Conservation (phyloP, 106 monocot genomes). For the Hemerocallis citrina region DNA sequence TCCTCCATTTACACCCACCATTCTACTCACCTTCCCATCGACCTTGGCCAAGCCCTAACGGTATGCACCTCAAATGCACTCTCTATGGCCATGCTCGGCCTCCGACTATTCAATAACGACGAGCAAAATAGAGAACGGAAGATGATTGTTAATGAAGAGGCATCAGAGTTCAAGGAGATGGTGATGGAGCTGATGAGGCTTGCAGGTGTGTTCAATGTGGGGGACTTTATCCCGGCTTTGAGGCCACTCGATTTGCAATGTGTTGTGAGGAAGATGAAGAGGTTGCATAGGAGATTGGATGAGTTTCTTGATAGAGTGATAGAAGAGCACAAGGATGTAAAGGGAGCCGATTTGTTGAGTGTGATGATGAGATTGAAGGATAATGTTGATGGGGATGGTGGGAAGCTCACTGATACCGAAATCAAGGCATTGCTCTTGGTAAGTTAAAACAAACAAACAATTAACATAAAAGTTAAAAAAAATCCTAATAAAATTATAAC, state of each 20-base stretch:
- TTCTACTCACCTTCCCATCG: not conserved
- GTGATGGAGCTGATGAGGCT: conserved; percentile 43
- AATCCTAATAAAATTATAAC: too few species aligned
- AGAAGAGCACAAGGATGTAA: conserved; percentile 9
- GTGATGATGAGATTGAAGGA: conserved; percentile 20
- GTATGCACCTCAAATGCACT: conserved; percentile 38
- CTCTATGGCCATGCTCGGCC: conserved; percentile 26
- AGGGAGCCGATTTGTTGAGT: conserved; percentile 23
- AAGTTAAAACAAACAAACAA: too few species aligned
- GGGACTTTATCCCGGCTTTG: conserved; percentile 45
- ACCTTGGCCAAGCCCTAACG: conserved; percentile 21
- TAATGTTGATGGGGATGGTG: conserved; percentile 15
- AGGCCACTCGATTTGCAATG: conserved; percentile 43
- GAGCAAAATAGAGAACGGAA: not conserved
- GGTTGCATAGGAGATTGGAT: conserved; percentile 25
- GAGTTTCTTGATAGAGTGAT: conserved; percentile 25
- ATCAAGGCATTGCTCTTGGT: conserved; percentile 72
- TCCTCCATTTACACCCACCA: not conserved
- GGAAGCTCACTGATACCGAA: conserved; percentile 31
- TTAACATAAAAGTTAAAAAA: too few species aligned
- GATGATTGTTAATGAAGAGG: conserved; percentile 21
- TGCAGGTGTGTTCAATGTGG: conserved; percentile 40
- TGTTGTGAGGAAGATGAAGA: conserved; percentile 44
- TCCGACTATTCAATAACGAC: conserved; percentile 16
- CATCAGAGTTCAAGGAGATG: conserved; percentile 48